Evolutionary conservation across 176 grass and related monocot genomes (phyloP).

Genomic region (Alloteropsis semialata): DNA sequence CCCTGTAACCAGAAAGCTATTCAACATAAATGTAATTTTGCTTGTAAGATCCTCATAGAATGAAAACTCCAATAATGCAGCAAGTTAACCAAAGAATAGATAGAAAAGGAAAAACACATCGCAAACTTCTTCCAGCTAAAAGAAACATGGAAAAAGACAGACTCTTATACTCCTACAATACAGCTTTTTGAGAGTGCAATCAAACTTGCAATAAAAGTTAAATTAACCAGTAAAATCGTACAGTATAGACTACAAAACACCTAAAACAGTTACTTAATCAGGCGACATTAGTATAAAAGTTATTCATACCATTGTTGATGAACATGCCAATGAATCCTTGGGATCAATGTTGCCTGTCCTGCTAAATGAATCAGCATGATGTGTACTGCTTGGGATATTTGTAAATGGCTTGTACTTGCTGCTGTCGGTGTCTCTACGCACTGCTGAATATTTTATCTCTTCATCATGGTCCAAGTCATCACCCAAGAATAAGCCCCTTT

Average conservation of each 20-base stretch:
- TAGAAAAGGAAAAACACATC: background rate
- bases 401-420: constrained; percentile 26
- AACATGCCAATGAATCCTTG: constrained; percentile 9
- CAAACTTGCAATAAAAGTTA: background rate
- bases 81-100: background rate
- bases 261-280: background rate
- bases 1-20: background rate
- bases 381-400: constrained; percentile 11
- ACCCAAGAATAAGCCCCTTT: constrained; percentile 74
- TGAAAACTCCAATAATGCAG: background rate
- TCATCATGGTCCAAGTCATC: constrained; percentile 85
- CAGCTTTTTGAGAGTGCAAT: background rate
- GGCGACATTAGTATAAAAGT: background rate
- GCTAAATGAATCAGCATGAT: constrained; percentile 22
- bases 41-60: background rate
- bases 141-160: background rate
- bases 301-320: constrained; percentile 28
- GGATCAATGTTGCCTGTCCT: constrained; percentile 28
- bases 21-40: background rate
- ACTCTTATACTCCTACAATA: background rate
- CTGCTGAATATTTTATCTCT: constrained; percentile 93
- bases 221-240: background rate
- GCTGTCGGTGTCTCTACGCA: constrained; percentile 64
- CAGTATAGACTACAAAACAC: background rate
- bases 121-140: background rate